Evolutionary conservation across 2,329 filamentous ascomycete species (phyloP), one percentile per base, ranked within the genome.

Genomic region (Emergomyces pasteurianus): DNA sequence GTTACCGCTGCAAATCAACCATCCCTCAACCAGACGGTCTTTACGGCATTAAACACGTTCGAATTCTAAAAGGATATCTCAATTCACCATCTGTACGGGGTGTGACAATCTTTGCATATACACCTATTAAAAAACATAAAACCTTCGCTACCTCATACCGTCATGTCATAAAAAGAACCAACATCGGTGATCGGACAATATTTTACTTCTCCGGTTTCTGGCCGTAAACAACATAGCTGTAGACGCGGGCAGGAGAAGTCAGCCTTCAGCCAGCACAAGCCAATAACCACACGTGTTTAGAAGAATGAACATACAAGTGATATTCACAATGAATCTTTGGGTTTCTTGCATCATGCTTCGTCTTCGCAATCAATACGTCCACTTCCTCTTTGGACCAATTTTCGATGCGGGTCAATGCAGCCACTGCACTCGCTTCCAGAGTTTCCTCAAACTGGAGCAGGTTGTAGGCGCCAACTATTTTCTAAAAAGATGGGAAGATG

Each of bases 321-420:
- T 28, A 60, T 47, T 46, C 3, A 14, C 50, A 28, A 46, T 60
- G 58, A 26, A 60, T 55, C 36, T 56, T 60, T 16, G 46, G 52
- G 42, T 60, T 55, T 10, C 50, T 31, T 47, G 50, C 34, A 47
- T 60, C 58, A 1, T 54, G 36, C 34, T 52, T 50, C n/a, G 58
- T 52, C 52, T 60, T 60, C 18, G 58, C 58, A 28, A 60, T 28
- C 26, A 60, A 14, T 16, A 60, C 16, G 16, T 60, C 28, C 4
- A 60, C 50, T 23, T 60, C 58, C 10, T n/a, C 8, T 14, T 55
- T 46, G n/a, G 49, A n/a, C 58, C 58, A 60, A 28, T 42, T 42
- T 36, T 65, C 55, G 31, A 60, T 34, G 9, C 50, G 47, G 14
- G 58, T 60, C 43, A 60, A 60, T 21, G 58, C 46, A 36, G 52